Percentiles rank a stretch among this genome's conserved stretches.
Conservation (phyloP, 2,329 filamentous ascomycete species). For the Alternaria gansuensis region DNA sequence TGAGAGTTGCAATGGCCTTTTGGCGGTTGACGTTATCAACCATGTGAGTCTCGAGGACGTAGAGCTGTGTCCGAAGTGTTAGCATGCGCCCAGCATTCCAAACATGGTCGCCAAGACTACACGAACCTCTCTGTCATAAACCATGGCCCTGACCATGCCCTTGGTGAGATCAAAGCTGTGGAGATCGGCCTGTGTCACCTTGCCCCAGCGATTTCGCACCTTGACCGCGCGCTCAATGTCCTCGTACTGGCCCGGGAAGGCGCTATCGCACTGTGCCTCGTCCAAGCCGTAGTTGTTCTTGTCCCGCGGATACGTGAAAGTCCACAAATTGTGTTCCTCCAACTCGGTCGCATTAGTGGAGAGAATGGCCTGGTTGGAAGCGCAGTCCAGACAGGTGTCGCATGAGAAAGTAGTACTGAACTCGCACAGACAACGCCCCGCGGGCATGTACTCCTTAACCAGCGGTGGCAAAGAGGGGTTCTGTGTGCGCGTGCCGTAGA, state of each 20-base stretch:
- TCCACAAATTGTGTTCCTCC: constrained; percentile 38
- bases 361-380: constrained; percentile 35
- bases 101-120: background rate
- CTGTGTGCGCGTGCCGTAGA: constrained; percentile 48
- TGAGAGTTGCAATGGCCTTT: constrained; percentile 44
- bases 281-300: constrained; percentile 43
- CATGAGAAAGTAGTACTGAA: constrained; percentile 46
- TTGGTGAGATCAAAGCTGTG: constrained; percentile 42
- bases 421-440: constrained; percentile 46
- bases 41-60: constrained; percentile 45
- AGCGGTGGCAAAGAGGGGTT: constrained; percentile 40
- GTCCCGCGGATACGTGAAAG: constrained; percentile 43
- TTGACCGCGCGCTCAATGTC: constrained; percentile 43
- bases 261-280: constrained; percentile 43
- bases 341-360: constrained; percentile 25
- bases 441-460: constrained; percentile 45
- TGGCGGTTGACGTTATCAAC: constrained; percentile 50
- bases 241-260: constrained; percentile 46
- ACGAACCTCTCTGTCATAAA: constrained; percentile 44
- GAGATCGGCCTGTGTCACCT: constrained; percentile 41
- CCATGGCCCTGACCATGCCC: constrained; percentile 48
- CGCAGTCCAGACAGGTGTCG: constrained; percentile 47
- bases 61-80: constrained; percentile 33
- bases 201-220: constrained; percentile 33
- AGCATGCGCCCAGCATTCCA: constrained; percentile 7